A percentile compares a stretch with the other conserved stretches of the same genome.
These are phyloP conservation scores for Emergomyces africanus DNA, from an alignment of 2,329 filamentous ascomycete genomes.

Conservation along the genomic window DNA sequence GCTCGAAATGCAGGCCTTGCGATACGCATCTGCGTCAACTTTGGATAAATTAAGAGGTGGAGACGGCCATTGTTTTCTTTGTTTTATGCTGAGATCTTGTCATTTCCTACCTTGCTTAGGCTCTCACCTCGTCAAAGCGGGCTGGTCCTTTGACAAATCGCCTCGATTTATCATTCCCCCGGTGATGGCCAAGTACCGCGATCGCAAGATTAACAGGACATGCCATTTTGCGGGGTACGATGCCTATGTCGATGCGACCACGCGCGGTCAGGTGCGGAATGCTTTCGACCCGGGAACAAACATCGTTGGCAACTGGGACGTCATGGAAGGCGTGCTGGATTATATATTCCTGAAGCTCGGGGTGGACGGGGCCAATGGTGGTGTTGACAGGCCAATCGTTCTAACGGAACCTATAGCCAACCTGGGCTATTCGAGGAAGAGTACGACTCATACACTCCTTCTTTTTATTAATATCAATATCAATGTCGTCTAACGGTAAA, in stretches of 20 bases:
- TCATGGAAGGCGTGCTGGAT: constrained; percentile 87
- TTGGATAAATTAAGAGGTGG: no score
- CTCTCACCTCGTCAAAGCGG: constrained; percentile 76
- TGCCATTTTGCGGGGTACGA: constrained; percentile 88
- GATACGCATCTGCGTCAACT: no score
- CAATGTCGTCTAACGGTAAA: neutral
- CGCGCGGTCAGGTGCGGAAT: constrained; percentile 76
- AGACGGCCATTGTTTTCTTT: no score
- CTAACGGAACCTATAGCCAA: constrained; percentile 96
- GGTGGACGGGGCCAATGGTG: constrained; percentile 56
- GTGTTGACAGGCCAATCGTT: constrained; percentile 74
- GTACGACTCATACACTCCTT: constrained; percentile 38
- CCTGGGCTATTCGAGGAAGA: constrained; percentile 73
- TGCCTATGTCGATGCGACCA: constrained; percentile 88
- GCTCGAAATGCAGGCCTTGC: no score
- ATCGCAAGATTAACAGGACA: constrained; percentile 82
- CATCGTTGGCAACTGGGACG: constrained; percentile 94
- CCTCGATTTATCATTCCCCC: constrained; percentile 73
- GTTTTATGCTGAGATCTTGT: neutral
- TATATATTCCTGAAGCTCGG: constrained; percentile 92
- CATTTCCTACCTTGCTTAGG: constrained; percentile 39
- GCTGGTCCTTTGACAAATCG: constrained; percentile 84
- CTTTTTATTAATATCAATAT: neutral
- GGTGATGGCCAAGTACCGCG: constrained; percentile 88
- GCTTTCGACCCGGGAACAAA: constrained; percentile 85